Evolutionary conservation across 1,284 basidiomycete genomes (phyloP).

Genomic region (Cryptococcus sp.): DNA sequence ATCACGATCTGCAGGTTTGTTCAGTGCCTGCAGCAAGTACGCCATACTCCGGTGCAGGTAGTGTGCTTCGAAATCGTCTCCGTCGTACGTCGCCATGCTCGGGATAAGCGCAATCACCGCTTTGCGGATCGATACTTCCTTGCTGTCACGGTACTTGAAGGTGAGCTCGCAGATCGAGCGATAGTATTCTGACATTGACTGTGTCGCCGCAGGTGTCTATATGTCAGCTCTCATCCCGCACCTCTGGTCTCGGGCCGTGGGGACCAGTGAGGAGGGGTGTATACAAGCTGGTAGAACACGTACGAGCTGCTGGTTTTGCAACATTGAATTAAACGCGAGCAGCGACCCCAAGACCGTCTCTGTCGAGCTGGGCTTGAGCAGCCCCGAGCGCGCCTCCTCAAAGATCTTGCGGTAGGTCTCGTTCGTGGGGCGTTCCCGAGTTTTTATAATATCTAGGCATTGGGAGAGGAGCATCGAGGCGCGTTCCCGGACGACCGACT

Average conservation of each 20-base stretch:
- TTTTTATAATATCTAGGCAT: slow-evolving; percentile 78
- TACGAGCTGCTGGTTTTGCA: slow-evolving; percentile 91
- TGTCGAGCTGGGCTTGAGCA: slow-evolving; percentile 73
- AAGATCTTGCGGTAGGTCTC: slow-evolving; percentile 72
- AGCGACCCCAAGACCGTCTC: slow-evolving; percentile 85
- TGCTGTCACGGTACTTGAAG: slow-evolving; percentile 79
- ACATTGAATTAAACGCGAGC: slow-evolving; percentile 84
- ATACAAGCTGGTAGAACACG: slow-evolving; percentile 23
- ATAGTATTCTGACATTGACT: slow-evolving; percentile 94
- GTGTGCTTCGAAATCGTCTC: slow-evolving; percentile 81
- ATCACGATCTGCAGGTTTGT: slow-evolving; percentile 83
- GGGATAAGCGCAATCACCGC: slow-evolving; percentile 93
- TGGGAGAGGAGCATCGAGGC: slow-evolving; percentile 86
- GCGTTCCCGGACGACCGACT: slow-evolving; percentile 73
- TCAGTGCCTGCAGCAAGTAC: slow-evolving; percentile 79
- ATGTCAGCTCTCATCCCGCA: no score
- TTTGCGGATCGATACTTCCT: slow-evolving; percentile 80
- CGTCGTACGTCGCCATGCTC: slow-evolving; percentile 89
- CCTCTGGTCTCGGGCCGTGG: no score
- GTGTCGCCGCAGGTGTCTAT: slow-evolving; percentile 5
- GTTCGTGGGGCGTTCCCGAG: slow-evolving; percentile 38
- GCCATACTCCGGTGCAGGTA: slow-evolving; percentile 90
- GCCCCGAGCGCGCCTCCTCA: slow-evolving; percentile 80
- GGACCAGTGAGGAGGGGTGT: no score
- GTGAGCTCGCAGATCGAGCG: slow-evolving; percentile 87